Evolutionary conservation across 1,284 basidiomycete genomes (phyloP).

Genomic region (Pholiota adiposa): DNA sequence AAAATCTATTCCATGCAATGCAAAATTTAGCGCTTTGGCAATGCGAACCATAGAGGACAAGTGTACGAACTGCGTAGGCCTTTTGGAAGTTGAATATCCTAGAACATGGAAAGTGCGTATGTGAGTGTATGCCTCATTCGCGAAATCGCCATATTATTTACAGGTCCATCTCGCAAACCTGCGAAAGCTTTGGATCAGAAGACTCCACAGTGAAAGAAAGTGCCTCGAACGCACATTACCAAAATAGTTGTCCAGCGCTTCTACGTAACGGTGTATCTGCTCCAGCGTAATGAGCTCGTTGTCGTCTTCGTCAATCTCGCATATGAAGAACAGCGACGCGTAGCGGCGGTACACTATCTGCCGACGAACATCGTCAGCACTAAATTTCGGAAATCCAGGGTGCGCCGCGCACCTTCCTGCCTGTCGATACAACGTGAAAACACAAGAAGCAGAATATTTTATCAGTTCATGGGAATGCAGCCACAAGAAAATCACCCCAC

Average conservation of each 20-base stretch:
- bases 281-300: conserved; percentile 92
- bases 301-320: conserved; percentile 83
- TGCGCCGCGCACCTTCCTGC: conserved; percentile 69
- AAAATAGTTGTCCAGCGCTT: conserved; percentile 94
- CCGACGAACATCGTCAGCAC: background rate
- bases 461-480: background rate
- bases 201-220: background rate
- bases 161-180: conserved; percentile 95
- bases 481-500: conserved; percentile 20
- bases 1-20: conserved; percentile 61
- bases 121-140: background rate
- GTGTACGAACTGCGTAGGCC: conserved; percentile 79
- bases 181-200: conserved; percentile 6
- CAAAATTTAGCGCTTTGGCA: conserved; percentile 4
- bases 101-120: background rate
- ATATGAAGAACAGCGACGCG: conserved; percentile 95
- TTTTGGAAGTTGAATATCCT: conserved; percentile 97
- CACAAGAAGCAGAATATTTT: background rate
- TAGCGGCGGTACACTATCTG: conserved; percentile 86
- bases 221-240: conserved; percentile 75
- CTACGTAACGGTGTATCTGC: conserved; percentile 95
- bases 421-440: conserved; percentile 28
- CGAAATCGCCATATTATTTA: conserved; percentile 38
- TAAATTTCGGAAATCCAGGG: background rate
- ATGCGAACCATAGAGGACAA: background rate